A percentile compares a stretch with the other conserved stretches of the same genome.
Conservation (phyloP, 768 basidiomycete genomes). For the Mycena haematopus region DNA sequence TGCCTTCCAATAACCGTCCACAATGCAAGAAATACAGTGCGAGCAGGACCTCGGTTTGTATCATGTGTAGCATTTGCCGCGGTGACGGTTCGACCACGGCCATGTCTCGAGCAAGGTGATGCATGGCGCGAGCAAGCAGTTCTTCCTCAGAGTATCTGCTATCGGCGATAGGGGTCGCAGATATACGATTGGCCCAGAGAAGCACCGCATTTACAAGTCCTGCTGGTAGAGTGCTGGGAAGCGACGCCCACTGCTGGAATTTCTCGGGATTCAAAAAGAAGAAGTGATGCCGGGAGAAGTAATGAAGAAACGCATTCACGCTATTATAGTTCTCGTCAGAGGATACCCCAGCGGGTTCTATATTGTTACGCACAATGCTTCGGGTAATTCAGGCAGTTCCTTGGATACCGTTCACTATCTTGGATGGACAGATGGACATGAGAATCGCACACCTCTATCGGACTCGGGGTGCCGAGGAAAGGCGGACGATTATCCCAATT, state of each 20-base stretch:
- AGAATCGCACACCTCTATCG: background rate
- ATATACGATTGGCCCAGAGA: constrained; percentile 23
- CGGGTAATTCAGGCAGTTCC: background rate
- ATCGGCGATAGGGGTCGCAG: background rate
- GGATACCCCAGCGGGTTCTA: background rate
- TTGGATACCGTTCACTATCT: background rate
- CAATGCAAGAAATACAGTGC: constrained; percentile 25
- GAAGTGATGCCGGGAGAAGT: constrained; percentile 4
- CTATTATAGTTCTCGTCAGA: background rate
- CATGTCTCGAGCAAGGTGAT: background rate
- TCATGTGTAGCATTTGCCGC: background rate
- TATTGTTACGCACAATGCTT: background rate
- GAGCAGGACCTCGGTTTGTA: constrained; percentile 19
- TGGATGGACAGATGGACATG: background rate
- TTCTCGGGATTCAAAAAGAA: constrained; percentile 6
- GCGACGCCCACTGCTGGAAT: background rate
- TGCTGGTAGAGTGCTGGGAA: background rate
- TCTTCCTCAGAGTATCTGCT: constrained; percentile 9
- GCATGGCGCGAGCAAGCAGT: background rate
- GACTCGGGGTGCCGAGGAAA: background rate
- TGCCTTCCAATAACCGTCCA: constrained; percentile 2
- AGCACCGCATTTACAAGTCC: constrained; percentile 6
- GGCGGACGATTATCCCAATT: background rate
- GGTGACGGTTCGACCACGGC: background rate
- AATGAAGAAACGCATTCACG: constrained; percentile 1